Conservation (phyloP, 768 basidiomycete genomes). For the Hygrocybe coccinea region DNA sequence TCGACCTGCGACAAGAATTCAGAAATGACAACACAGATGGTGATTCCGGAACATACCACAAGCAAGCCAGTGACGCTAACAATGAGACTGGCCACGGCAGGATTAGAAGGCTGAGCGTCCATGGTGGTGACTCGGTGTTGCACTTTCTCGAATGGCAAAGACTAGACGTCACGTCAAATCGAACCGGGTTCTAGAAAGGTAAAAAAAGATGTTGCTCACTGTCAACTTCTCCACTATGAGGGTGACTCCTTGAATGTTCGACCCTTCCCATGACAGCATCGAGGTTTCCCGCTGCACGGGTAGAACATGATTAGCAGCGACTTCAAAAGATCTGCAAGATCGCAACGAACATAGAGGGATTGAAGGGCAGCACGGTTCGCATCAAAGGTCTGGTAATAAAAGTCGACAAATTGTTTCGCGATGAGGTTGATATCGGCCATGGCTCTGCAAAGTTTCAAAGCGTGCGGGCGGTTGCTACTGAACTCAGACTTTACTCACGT, state of each 20-base stretch:
- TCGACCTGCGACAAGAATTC: constrained; percentile 56
- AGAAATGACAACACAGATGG: neutral
- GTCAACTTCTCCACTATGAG: constrained; percentile 69
- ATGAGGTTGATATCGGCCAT: constrained; percentile 74
- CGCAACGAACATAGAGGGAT: constrained; percentile 70
- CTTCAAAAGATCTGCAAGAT: neutral
- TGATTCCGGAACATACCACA: constrained; percentile 49
- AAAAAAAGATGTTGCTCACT: constrained; percentile 37
- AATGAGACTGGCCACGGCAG: constrained; percentile 49
- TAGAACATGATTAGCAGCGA: constrained; percentile 15
- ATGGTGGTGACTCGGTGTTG: constrained; percentile 75
- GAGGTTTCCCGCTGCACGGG: constrained; percentile 62
- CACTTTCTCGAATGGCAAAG: constrained; percentile 77
- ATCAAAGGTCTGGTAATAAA: constrained; percentile 83
- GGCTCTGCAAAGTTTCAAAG: neutral
- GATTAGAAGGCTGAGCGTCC: constrained; percentile 83
- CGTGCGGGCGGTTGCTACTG: neutral
- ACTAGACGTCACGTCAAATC: constrained; percentile 34
- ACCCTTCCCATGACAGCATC: constrained; percentile 81
- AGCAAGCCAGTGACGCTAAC: constrained; percentile 90
- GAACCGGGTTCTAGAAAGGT: neutral
- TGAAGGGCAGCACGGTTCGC: constrained; percentile 48
- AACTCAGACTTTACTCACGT: neutral
- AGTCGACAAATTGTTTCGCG: constrained; percentile 74
- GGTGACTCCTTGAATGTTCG: constrained; percentile 47